A percentile compares a stretch with the other conserved stretches of the same genome.
These are phyloP conservation scores for Monosporascus sp. DNA, from an alignment of 2,329 filamentous ascomycete species.

Conservation along the genomic window DNA sequence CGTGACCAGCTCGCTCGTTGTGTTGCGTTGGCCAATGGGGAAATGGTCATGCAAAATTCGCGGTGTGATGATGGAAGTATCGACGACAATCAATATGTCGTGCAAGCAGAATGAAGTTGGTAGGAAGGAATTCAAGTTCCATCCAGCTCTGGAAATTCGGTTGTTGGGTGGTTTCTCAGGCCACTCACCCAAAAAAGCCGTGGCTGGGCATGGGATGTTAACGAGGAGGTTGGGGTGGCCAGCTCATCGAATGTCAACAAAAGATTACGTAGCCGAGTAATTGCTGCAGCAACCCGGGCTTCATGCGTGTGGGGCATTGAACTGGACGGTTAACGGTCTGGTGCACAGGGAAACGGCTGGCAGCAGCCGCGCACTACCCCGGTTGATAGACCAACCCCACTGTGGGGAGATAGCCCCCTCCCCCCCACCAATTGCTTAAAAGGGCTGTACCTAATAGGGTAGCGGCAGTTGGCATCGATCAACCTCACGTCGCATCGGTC, in stretches of 20 bases:
- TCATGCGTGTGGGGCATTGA: too few species aligned
- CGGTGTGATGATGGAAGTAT: too few species aligned
- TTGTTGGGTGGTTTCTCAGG: slow-evolving; percentile 22
- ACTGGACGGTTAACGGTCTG: too few species aligned
- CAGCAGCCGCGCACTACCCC: background rate
- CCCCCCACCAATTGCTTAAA: background rate
- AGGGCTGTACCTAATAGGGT: too few species aligned
- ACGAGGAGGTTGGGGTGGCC: slow-evolving; percentile 17
- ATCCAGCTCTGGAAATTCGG: background rate
- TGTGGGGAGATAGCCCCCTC: background rate
- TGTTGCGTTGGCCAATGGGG: background rate
- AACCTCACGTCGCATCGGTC: background rate
- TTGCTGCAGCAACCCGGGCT: background rate
- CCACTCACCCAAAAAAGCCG: slow-evolving; percentile 11
- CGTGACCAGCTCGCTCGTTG: slow-evolving; percentile 6
- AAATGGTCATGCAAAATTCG: too few species aligned
- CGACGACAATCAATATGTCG: too few species aligned
- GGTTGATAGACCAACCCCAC: background rate
- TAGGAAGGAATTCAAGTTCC: background rate
- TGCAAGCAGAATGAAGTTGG: background rate
- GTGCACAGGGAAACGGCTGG: background rate
- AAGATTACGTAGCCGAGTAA: background rate
- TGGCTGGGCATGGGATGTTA: slow-evolving; percentile 11
- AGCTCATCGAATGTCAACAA: slow-evolving; percentile 26
- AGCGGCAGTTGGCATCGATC: background rate